phyloP scores from a whole-genome alignment of 805 yeast species.

The Ogataea siamensis region DNA sequence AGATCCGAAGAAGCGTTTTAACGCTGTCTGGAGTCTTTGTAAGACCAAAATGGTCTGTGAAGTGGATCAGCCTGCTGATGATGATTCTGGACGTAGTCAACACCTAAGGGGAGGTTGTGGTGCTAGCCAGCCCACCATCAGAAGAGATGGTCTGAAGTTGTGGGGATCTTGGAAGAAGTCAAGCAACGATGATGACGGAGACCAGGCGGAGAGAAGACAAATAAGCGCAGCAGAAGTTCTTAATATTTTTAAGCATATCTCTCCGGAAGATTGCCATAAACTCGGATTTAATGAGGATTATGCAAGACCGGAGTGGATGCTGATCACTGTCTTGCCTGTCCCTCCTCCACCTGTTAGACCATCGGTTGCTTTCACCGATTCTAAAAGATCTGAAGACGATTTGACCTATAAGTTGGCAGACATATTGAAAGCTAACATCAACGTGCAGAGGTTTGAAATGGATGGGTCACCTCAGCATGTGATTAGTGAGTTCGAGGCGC shows the following conservation, averaged over 20 bases:
- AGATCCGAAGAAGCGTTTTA: constrained; percentile 94
- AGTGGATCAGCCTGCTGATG: constrained; percentile 75
- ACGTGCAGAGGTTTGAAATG: constrained; percentile 95
- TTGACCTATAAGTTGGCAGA: constrained; percentile 96
- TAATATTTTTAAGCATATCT: constrained; percentile 88
- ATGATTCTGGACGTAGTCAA: constrained; percentile 37
- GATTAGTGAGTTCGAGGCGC: constrained; percentile 91
- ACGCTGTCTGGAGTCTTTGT: constrained; percentile 93
- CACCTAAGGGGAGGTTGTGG: constrained; percentile 93
- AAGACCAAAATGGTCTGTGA: constrained; percentile 95
- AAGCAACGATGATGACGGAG: constrained; percentile 70
- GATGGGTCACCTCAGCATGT: constrained; percentile 99
- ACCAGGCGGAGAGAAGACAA: constrained; percentile 88
- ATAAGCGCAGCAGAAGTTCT: constrained; percentile 86
- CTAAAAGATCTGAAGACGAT: constrained; percentile 99
- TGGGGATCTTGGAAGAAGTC: constrained; percentile 99
- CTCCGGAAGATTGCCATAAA: constrained; percentile 73
- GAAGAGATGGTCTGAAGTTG: constrained; percentile 92
- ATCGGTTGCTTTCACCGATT: constrained; percentile 94
- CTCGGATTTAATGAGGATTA: constrained; percentile 93
- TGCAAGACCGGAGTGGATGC: constrained; percentile 98
- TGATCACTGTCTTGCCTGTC: constrained; percentile 95
- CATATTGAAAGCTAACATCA: constrained; percentile 92
- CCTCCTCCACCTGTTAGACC: constrained; percentile 99
- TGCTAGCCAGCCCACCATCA: constrained; percentile 89